A percentile compares a stretch with the other conserved stretches of the same genome.
phyloP scores from a whole-genome alignment of 1,284 basidiomycete species.

The Schizophyllum commune region DNA sequence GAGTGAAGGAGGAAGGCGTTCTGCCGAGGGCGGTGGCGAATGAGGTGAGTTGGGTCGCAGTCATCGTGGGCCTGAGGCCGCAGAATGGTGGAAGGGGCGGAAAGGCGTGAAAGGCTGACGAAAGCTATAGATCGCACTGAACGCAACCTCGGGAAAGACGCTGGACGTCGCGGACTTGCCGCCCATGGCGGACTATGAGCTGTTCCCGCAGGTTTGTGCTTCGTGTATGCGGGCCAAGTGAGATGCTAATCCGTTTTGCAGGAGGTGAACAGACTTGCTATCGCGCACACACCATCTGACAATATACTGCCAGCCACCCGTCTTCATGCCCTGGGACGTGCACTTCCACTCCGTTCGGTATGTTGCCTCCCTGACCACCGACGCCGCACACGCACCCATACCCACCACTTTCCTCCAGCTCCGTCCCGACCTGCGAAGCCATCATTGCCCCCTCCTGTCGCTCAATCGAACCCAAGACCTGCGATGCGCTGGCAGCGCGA shows the following conservation, averaged over 20 bases:
- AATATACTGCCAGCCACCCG: no score
- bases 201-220: neutral
- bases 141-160: neutral
- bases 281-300: no score
- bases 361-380: no score
- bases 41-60: neutral
- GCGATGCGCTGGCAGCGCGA: neutral
- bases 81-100: no score
- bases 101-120: neutral
- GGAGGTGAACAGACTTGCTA: neutral
- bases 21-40: neutral
- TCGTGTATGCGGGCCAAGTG: neutral
- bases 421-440: neutral
- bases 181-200: neutral
- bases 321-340: neutral
- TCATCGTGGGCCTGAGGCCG: no score
- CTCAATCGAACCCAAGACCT: neutral
- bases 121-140: neutral
- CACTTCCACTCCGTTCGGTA: neutral
- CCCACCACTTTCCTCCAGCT: neutral
- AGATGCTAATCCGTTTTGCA: neutral
- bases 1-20: neutral
- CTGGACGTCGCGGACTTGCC: neutral
- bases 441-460: neutral
- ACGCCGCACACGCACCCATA: no score